These are phyloP conservation scores for Dictyostelium intermedium DNA, from an alignment of 78 protist genomes.

Conservation along the genomic window DNA sequence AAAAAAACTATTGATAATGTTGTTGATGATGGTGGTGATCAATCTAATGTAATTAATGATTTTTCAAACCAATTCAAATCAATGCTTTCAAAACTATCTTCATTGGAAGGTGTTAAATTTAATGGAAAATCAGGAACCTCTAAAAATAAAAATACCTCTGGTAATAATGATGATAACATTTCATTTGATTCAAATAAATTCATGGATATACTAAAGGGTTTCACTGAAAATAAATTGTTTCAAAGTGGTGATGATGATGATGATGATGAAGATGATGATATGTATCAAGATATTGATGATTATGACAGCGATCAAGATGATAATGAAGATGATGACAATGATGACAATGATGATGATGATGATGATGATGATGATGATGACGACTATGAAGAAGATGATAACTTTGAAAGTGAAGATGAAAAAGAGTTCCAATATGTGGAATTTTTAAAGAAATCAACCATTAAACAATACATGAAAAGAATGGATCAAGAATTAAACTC, in stretches of 20 bases:
- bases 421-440: neutral
- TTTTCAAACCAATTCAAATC: conserved; percentile 20
- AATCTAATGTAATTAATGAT: neutral
- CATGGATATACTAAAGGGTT: neutral
- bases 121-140: neutral
- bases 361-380: neutral
- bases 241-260: neutral
- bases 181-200: conserved; percentile 45
- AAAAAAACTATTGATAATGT: neutral
- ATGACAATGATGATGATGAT: neutral
- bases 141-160: neutral
- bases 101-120: conserved; percentile 58
- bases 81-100: conserved; percentile 20
- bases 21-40: neutral
- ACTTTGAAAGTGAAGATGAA: neutral
- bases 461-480: conserved; percentile 23
- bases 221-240: neutral
- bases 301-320: conserved; percentile 14
- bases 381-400: neutral
- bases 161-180: neutral
- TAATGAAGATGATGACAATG: neutral
- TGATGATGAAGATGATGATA: conserved; percentile 9
- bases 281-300: conserved; percentile 11
- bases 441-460: neutral
- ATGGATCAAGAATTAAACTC: conserved; percentile 53